Percentiles rank a stretch among this genome's conserved stretches.
Evolutionary conservation across 768 basidiomycete genomes (phyloP).

Genomic region (Tylopilus intermedius): DNA sequence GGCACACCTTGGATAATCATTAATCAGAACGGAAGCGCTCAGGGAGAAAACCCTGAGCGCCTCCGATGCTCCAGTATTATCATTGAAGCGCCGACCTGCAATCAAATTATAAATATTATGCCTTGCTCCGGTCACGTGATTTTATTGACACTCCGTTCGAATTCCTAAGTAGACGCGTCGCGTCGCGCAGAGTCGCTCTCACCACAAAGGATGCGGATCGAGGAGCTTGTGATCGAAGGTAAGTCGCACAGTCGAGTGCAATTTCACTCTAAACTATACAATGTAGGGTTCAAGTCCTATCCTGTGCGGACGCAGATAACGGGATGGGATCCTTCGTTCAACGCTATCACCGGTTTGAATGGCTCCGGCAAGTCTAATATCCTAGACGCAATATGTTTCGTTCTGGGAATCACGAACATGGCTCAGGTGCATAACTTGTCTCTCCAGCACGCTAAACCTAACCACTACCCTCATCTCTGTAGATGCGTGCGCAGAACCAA

Average conservation of each 20-base stretch:
- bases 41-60: not conserved
- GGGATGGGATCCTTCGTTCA: constrained; percentile 97
- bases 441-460: not conserved
- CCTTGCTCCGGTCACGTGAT: constrained; percentile 13
- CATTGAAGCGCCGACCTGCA: constrained; percentile 11
- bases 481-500: constrained; percentile 95
- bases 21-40: not conserved
- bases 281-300: constrained; percentile 92
- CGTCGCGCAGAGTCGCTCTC: constrained; percentile 21
- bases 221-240: constrained; percentile 94
- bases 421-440: constrained; percentile 52
- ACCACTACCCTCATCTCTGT: not conserved
- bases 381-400: constrained; percentile 98
- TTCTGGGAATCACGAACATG: constrained; percentile 96
- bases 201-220: constrained; percentile 69
- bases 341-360: constrained; percentile 95
- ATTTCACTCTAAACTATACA: not conserved
- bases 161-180: constrained; percentile 24
- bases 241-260: not conserved
- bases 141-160: constrained; percentile 24
- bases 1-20: too few species aligned
- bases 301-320: constrained; percentile 93
- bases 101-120: not conserved
- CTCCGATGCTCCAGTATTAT: not conserved
- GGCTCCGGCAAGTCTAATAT: constrained; percentile 99